Percentiles rank a stretch among this genome's conserved stretches.
phyloP scores from a whole-genome alignment of 306 rosid genomes.

The Corylus americana region DNA sequence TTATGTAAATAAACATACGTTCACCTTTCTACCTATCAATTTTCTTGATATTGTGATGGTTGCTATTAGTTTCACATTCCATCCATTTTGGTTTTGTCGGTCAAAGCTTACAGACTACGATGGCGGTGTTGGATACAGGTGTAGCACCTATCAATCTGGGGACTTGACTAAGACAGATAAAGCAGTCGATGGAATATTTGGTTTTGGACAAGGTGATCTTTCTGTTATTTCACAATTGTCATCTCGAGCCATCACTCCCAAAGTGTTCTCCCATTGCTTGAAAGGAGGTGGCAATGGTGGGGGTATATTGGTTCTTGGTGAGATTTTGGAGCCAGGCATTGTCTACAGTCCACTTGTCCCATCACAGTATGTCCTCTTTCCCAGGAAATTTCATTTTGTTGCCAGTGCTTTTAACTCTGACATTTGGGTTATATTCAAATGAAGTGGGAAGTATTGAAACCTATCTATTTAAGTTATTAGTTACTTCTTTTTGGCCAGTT shows the following conservation, averaged over 20 bases:
- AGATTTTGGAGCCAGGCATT: constrained; percentile 90
- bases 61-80: constrained; percentile 14
- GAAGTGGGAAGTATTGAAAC: background rate
- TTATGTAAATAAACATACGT: background rate
- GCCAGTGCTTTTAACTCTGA: background rate
- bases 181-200: constrained; percentile 94
- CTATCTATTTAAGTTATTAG: background rate
- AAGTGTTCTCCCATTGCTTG: constrained; percentile 89
- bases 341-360: constrained; percentile 94
- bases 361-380: constrained; percentile 79
- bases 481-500: background rate
- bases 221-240: constrained; percentile 90
- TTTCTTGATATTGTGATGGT: constrained; percentile 13
- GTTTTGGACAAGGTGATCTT: constrained; percentile 87
- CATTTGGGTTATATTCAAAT: background rate
- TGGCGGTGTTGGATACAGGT: constrained; percentile 62
- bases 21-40: background rate
- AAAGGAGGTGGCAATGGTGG: constrained; percentile 93
- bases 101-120: constrained; percentile 28
- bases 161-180: constrained; percentile 79
- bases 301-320: constrained; percentile 96
- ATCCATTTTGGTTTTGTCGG: constrained; percentile 14
- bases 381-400: constrained; percentile 27
- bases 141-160: constrained; percentile 84
- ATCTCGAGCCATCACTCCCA: constrained; percentile 76